These are phyloP conservation scores for Pseudocercospora vitis DNA, from an alignment of 2,329 filamentous ascomycete genomes.

Conservation along the genomic window DNA sequence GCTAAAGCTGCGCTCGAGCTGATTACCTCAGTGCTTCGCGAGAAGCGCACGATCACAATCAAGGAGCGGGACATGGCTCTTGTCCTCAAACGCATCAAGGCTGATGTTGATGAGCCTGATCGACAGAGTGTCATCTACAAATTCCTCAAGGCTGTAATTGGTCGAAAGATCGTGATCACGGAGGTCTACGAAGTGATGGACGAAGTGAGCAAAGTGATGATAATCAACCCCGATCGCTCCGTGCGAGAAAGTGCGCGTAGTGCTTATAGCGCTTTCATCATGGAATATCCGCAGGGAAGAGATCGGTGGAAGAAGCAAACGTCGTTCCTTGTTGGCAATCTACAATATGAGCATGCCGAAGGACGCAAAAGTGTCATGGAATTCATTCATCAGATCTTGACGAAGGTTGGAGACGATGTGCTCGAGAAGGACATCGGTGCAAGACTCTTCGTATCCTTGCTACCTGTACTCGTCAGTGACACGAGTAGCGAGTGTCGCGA, in stretches of 20 bases:
- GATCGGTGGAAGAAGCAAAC: constrained; percentile 86
- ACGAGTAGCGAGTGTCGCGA: constrained; percentile 81
- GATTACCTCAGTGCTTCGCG: constrained; percentile 78
- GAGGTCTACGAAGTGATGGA: constrained; percentile 90
- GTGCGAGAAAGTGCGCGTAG: constrained; percentile 85
- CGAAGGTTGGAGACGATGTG: constrained; percentile 78
- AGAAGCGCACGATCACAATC: constrained; percentile 71
- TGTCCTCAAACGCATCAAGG: constrained; percentile 75
- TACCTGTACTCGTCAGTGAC: constrained; percentile 85
- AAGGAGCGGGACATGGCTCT: constrained; percentile 81
- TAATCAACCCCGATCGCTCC: constrained; percentile 87
- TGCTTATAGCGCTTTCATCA: constrained; percentile 89
- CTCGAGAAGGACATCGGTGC: constrained; percentile 73
- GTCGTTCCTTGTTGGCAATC: constrained; percentile 82
- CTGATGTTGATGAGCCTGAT: constrained; percentile 89
- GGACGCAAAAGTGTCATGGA: constrained; percentile 93
- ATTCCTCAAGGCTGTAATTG: constrained; percentile 84
- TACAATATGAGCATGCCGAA: constrained; percentile 85
- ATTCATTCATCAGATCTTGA: constrained; percentile 79
- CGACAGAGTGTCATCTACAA: constrained; percentile 92
- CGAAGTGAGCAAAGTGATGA: constrained; percentile 86
- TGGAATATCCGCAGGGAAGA: constrained; percentile 91
- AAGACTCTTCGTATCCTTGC: constrained; percentile 80
- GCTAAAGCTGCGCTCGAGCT: constrained; percentile 88
- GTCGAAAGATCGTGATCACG: constrained; percentile 79